A percentile compares a stretch with the other conserved stretches of the same genome.
These are phyloP conservation scores for Cinnamomum micranthum DNA, from an alignment of 164 flowering plant genomes.

Conservation along the genomic window DNA sequence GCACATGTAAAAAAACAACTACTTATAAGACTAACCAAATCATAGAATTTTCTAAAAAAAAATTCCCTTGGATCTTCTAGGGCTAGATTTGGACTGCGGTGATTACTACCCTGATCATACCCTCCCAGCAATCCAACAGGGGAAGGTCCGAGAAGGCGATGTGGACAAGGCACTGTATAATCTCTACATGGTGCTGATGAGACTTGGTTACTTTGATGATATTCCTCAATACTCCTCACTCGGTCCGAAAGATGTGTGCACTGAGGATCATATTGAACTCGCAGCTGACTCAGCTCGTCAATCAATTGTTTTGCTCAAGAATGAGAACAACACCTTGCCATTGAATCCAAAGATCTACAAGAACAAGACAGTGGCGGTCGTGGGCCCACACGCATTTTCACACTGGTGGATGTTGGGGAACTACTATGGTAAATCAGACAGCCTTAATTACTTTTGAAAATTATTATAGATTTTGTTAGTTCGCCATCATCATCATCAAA, in stretches of 20 bases:
- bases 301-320: constrained; percentile 13
- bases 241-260: constrained; percentile 2
- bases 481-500: no score
- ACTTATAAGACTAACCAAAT: no score
- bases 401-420: no score
- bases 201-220: constrained; percentile 17
- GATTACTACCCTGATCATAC: neutral
- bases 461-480: no score
- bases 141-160: constrained; percentile 4
- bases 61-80: neutral
- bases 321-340: neutral
- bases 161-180: constrained; percentile 9
- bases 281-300: constrained; percentile 7
- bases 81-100: constrained; percentile 14
- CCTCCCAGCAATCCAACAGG: neutral
- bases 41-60: no score
- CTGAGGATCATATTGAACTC: constrained; percentile 1
- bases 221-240: neutral
- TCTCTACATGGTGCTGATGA: constrained; percentile 10
- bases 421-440: no score
- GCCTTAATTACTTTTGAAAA: no score
- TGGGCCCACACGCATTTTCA: constrained; percentile 2
- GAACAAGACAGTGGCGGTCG: neutral
- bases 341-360: neutral
- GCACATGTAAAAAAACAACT: no score